Evolutionary conservation across 192 early-diverging fungal genomes (phyloP), one percentile per base, ranked within the genome.

Genomic region (Backusella morwellensis): DNA sequence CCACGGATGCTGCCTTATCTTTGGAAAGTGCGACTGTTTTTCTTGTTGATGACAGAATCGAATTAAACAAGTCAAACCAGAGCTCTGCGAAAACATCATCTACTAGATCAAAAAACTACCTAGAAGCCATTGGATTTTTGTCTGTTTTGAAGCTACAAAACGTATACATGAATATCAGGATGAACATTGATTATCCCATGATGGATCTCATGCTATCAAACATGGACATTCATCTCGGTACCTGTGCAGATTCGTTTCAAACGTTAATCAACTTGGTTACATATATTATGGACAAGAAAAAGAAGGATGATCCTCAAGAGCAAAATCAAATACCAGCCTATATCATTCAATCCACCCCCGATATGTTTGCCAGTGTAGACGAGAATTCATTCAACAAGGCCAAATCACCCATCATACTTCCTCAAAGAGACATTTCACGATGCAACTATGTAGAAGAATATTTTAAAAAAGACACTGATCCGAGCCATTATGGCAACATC

Each of bases 181-280:
- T 79, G 23, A 75, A 75, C 21, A 11, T 69, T 0, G 54, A 66
- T 19, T 15, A 42, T 19, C 69, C 52, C 21, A 50, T 75, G 15
- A 5, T 41, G 0, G 36, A 70, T 7, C 21, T 79, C 1, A 8
- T 54, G 8, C 21, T 59, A 12, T 40, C 67, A 4, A 54, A 32
- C 70, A 41, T 80, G 1, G 84, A 90, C 76, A 68, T 94, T 17
- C 79, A 85, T 47, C 74, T 93, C 9, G 81, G 85, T 0, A 92
- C 92, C 54, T 80, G 90, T 42, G 82, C 86, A 15, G 93, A 94
- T 79, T 89, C 91, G 1, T 87, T 90, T 63, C 85, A 89, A 42
- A 86, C 90, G 4, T 40, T 93, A 4, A 12, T 88, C 23, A 81
- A 82, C 26, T 59, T 93, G 23, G 72, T 89, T 11, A 81, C 80